phyloP scores from a whole-genome alignment of 192 early-diverging fungal species.

The Coemansia aciculifera region DNA sequence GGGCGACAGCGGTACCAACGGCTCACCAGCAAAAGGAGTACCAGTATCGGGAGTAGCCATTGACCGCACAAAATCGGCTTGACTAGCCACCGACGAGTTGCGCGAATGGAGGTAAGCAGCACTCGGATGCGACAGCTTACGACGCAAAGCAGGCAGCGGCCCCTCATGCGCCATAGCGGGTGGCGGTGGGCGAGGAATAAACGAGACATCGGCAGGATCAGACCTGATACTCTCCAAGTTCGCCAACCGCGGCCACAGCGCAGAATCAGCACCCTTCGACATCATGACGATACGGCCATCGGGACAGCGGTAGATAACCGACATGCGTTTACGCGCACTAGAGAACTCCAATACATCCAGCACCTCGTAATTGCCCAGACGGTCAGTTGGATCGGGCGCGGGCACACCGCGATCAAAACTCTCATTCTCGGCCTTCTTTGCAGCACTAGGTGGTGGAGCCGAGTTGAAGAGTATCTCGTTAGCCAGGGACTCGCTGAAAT shows the following conservation, averaged over 20 bases:
- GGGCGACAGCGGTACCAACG: neutral
- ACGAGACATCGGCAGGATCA: conserved; percentile 20
- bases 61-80: neutral
- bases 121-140: conserved; percentile 46
- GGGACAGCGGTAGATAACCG: conserved; percentile 69
- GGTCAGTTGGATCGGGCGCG: conserved; percentile 38
- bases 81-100: conserved; percentile 41
- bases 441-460: neutral
- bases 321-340: conserved; percentile 88
- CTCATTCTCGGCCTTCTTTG: conserved; percentile 22
- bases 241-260: conserved; percentile 68
- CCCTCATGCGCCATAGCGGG: neutral
- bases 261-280: conserved; percentile 91
- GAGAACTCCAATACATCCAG: conserved; percentile 84
- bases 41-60: neutral
- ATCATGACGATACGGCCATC: conserved; percentile 76
- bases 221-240: conserved; percentile 23
- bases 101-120: conserved; percentile 53
- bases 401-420: conserved; percentile 58
- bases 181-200: conserved; percentile 30
- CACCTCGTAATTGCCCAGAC: conserved; percentile 56
- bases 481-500: conserved; percentile 28
- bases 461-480: neutral
- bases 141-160: conserved; percentile 9
- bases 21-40: neutral